A percentile compares a stretch with the other conserved stretches of the same genome.
phyloP scores from a whole-genome alignment of 176 grass and related monocot genomes.

The Leersia perrieri region DNA sequence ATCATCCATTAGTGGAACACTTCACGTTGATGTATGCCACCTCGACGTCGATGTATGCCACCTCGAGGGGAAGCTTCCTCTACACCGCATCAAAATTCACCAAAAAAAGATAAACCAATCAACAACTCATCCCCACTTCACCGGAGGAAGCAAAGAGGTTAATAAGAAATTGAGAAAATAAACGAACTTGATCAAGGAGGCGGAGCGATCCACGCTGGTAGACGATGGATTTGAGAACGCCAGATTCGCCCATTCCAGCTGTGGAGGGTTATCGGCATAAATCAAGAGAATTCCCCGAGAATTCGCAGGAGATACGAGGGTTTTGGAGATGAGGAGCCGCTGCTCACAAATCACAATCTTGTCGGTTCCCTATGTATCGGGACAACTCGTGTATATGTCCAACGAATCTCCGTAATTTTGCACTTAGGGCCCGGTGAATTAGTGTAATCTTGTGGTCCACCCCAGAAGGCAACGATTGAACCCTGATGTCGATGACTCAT shows the following conservation, averaged over 20 bases:
- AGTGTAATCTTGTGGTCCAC: no score
- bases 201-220: slow-evolving; percentile 76
- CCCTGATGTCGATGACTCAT: no score
- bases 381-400: neutral
- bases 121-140: neutral
- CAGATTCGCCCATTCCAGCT: slow-evolving; percentile 24
- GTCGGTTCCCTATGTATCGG: neutral
- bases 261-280: neutral
- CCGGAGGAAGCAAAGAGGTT: no score
- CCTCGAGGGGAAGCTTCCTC: slow-evolving; percentile 77
- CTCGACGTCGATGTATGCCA: slow-evolving; percentile 60
- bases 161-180: neutral
- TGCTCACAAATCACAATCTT: neutral
- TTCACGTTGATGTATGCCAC: slow-evolving; percentile 65
- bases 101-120: slow-evolving; percentile 2
- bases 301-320: neutral
- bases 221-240: slow-evolving; percentile 61
- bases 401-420: neutral
- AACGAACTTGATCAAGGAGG: slow-evolving; percentile 76
- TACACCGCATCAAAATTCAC: slow-evolving; percentile 15
- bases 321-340: neutral
- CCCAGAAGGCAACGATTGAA: no score
- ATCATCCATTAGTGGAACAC: slow-evolving; percentile 73
- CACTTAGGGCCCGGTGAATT: neutral
- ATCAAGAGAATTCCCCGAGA: neutral